Base-by-base conservation (phyloP, 2,329 filamentous ascomycete species). In the Colletotrichum liriopes region DNA sequence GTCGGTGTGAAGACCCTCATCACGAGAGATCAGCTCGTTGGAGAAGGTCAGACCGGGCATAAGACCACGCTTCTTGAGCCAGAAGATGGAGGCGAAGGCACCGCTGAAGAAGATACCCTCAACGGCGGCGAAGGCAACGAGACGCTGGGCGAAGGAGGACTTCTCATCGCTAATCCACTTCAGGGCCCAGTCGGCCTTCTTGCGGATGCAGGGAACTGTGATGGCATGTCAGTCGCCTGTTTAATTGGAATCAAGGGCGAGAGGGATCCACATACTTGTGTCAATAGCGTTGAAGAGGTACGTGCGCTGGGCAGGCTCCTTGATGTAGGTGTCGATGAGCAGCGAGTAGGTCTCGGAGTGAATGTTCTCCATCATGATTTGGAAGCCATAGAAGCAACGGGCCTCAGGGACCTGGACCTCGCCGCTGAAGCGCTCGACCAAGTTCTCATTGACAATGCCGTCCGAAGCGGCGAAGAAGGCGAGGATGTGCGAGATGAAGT, bases 331-430 rank as follows among this genome's bases (percentile, higher is more conserved):
- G 84, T 99, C 96, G 82, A 99, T 99, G 82, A 99, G 92, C 45
- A 99, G 92, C 26, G 96, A 98, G 90, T 99, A 99, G 66, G 96
- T 99, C 88, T 99, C 96, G 20, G 96, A 98, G 90, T 99, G 96
- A 80, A 99, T 98, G 87, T 99, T 99, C 90, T 99, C 96, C 94
- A 99, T 98, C 96, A 99, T 99, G 88, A 98, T 98, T 88, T 99
- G 96, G 91, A 99, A 99, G 76, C 96, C 96, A 84, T 99, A 99
- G 90, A 99, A 99, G 92, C 96, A 99, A 80, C 96, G 95, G 75
- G 96, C 96, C 86, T 99, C 96, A 14, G 96, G 96, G 71, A 98
- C 92, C 86, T 99, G 96, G 39, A 99, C 96, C 86, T 99, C 96
- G 76, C 91, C 92, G 80, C 94, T 97, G 91, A 99, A 99, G 75